Percentiles rank a stretch among this genome's conserved stretches.
These are phyloP conservation scores for Agrostemma githago DNA, from an alignment of 148 eudicot species.

Conservation along the genomic window DNA sequence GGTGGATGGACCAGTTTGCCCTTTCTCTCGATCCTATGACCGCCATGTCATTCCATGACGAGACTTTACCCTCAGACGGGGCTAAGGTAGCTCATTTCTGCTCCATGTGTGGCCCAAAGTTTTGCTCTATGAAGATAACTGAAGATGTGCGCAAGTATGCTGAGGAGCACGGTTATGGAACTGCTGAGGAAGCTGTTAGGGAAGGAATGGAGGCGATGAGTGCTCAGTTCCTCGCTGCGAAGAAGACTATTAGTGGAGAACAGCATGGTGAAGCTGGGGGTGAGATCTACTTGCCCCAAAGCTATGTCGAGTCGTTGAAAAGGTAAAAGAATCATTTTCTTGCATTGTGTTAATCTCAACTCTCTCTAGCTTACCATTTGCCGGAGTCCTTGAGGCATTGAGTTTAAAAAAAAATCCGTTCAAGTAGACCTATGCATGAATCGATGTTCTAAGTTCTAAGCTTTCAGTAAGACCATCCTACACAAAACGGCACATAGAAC, in stretches of 20 bases:
- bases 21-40: constrained; percentile 92
- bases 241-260: constrained; percentile 92
- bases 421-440: neutral
- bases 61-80: constrained; percentile 88
- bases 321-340: constrained; percentile 19
- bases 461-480: neutral
- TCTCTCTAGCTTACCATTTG: neutral
- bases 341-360: neutral
- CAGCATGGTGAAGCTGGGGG: constrained; percentile 97
- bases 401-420: too few species aligned
- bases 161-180: constrained; percentile 94
- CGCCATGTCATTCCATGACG: constrained; percentile 96
- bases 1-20: constrained; percentile 99
- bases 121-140: constrained; percentile 97
- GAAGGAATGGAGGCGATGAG: constrained; percentile 98
- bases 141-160: constrained; percentile 96
- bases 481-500: neutral
- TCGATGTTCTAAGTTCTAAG: neutral
- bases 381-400: neutral
- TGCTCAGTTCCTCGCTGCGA: constrained; percentile 83
- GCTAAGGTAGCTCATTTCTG: constrained; percentile 99
- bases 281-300: constrained; percentile 91
- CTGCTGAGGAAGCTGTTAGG: constrained; percentile 83
- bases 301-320: constrained; percentile 54
- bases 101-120: constrained; percentile 99